Base-by-base conservation (phyloP, 208 protist species). In the Crithidia sp. region DNA sequence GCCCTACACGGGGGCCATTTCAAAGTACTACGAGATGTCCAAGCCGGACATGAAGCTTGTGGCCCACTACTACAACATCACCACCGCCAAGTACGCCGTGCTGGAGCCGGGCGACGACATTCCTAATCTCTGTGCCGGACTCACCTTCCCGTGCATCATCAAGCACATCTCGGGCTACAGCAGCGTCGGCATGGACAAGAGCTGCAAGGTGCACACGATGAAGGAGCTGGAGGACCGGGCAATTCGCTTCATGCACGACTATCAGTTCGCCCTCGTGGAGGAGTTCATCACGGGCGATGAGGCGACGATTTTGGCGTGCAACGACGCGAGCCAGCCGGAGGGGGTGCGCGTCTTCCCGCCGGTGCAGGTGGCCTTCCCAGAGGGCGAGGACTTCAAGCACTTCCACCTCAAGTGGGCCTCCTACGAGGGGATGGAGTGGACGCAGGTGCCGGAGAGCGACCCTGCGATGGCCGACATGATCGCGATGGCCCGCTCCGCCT, bases 131-230 rank as follows among this genome's bases (percentile, higher is more conserved):
- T 93, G 86, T 39, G 70, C 67, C 2, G 28, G 66, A 8, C 72
- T 97, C 19, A 44, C 52, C 7, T 95, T 94, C 54, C 93, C 93
- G 7, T 74, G 94, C 37, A 96, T 97, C 44, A 84, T 96, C 60
- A 97, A 97, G 71, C 93, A 97, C 76, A 87, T 95, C 62, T 94
- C 88, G 9, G 93, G 91, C 41, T 97, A 96, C 78, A 95, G 90
- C 80, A 94, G 87, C 68, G 86, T 95, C 3, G 93, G 93, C 12
- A 97, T 97, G 93, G 91, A 95, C 76, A 89, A 89, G 72, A 89
- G 80, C 55, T 95, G 88, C 78, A 97, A 97, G 73, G 92, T 95
- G 56, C 65, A 71, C 56, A 73, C 64, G 43, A 87, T 91, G 84
- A 77, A 72, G 19, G 67, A 85, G 61, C 71, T 97, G 16, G 78